phyloP scores from a whole-genome alignment of 371 early-diverging fungal genomes.

The Homolaphlyctis polyrhiza region DNA sequence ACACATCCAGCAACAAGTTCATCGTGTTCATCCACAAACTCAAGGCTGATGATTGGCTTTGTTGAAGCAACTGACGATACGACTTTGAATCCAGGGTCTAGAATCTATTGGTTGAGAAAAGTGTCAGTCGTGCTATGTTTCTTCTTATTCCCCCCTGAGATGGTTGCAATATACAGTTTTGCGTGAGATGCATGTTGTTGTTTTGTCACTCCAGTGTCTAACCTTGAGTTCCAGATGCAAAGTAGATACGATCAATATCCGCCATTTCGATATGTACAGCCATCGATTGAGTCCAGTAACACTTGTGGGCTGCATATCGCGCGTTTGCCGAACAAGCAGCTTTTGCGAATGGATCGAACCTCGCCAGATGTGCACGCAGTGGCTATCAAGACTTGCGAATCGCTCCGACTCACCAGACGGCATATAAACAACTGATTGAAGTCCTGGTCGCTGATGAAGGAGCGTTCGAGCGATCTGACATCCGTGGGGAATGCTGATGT shows the following conservation, averaged over 20 bases:
- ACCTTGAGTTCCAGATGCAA: conserved; percentile 37
- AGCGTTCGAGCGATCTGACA: conserved; percentile 11
- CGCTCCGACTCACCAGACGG: conserved; percentile 10
- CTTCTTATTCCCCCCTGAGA: too few species aligned
- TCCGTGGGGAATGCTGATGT: conserved; percentile 16
- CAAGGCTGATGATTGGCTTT: conserved; percentile 41
- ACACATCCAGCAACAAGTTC: conserved; percentile 39
- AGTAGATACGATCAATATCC: conserved; percentile 28
- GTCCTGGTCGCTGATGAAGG: conserved; percentile 8
- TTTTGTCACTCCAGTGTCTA: not conserved
- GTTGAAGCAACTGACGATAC: conserved; percentile 21
- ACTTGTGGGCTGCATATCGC: not conserved
- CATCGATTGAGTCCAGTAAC: conserved; percentile 31
- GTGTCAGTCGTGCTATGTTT: conserved; percentile 1
- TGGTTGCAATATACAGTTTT: not conserved
- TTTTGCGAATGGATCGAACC: conserved; percentile 6
- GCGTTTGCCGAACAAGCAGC: not conserved
- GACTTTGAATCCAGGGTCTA: conserved; percentile 29
- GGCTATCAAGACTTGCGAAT: conserved; percentile 12
- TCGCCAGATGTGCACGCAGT: conserved; percentile 12
- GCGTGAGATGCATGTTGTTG: not conserved
- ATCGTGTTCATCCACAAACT: conserved; percentile 22
- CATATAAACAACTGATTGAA: conserved; percentile 4
- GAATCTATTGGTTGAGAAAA: conserved; percentile 14
- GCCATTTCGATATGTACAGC: conserved; percentile 34